These are phyloP conservation scores for Sicyos baderoa DNA, from an alignment of 306 rosid genomes.

Conservation along the genomic window DNA sequence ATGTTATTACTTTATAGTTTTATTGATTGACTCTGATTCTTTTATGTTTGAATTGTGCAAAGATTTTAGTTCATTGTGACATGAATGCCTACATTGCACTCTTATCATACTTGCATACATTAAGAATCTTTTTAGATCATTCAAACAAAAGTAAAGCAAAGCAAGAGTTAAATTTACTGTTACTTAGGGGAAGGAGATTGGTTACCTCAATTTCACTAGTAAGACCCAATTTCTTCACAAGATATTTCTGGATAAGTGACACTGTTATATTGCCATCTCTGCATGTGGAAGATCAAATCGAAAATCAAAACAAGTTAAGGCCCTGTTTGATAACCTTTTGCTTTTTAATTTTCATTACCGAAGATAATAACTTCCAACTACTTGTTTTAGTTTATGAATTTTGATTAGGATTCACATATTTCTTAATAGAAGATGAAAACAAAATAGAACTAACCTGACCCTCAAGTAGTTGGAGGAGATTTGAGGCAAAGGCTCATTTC, in stretches of 20 bases:
- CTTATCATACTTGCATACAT: not conserved
- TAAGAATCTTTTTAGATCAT: conserved; percentile 5
- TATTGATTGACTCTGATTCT: not conserved
- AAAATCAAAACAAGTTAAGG: not conserved
- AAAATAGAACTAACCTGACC: conserved; percentile 64
- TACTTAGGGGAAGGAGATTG: not conserved
- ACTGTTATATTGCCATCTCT: conserved; percentile 82
- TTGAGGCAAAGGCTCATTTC: conserved; percentile 76
- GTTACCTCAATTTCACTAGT: conserved; percentile 39
- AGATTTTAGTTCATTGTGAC: not conserved
- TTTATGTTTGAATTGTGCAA: not conserved
- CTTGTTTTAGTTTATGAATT: no score
- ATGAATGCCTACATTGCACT: not conserved
- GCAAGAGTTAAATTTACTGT: not conserved
- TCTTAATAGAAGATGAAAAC: no score
- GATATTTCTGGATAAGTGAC: conserved; percentile 76
- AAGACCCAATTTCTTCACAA: conserved; percentile 74
- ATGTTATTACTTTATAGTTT: not conserved
- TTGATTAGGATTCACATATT: no score
- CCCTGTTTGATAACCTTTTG: no score
- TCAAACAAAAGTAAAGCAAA: conserved; percentile 6
- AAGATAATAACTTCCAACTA: no score
- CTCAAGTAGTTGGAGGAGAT: conserved; percentile 74
- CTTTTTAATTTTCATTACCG: no score
- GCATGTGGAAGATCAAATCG: conserved; percentile 12